Conservation (phyloP, 2,329 filamentous ascomycete genomes). For the Penicillium sp. region DNA sequence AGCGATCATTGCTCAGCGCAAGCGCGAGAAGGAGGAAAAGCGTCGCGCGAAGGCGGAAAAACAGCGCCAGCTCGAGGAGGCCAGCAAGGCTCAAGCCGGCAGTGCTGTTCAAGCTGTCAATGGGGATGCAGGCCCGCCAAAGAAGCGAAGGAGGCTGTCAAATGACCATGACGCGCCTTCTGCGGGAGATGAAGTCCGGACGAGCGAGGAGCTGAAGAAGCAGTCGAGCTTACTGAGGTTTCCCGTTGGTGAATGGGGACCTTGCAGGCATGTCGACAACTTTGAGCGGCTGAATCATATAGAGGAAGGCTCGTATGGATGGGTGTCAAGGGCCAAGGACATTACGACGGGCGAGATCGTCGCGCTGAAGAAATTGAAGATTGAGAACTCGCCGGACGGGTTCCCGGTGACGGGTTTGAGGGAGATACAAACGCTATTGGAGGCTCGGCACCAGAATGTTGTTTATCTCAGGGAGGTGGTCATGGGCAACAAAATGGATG, state of each 20-base stretch:
- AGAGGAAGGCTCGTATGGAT: conserved; percentile 95
- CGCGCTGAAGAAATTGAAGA: conserved; percentile 90
- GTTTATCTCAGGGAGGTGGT: conserved; percentile 83
- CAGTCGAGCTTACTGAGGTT: conserved; percentile 70
- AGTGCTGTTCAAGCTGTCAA: conserved; percentile 23
- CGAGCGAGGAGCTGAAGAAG: conserved; percentile 24
- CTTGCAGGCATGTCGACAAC: conserved; percentile 76
- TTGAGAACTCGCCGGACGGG: conserved; percentile 76
- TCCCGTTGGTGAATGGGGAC: conserved; percentile 66
- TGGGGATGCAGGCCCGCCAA: conserved; percentile 48
- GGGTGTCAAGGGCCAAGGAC: conserved; percentile 83
- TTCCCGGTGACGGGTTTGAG: conserved; percentile 89
- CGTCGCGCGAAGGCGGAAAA: conserved; percentile 81
- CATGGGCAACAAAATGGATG: conserved; percentile 64
- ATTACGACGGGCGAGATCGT: conserved; percentile 75
- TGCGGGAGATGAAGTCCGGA: conserved; percentile 24
- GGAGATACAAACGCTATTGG: conserved; percentile 88
- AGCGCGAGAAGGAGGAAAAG: conserved; percentile 85
- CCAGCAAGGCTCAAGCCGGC: conserved; percentile 41
- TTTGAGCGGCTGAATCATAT: conserved; percentile 96
- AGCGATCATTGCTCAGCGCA: conserved; percentile 66
- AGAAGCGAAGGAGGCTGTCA: conserved; percentile 65
- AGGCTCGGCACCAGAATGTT: conserved; percentile 79
- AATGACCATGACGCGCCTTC: conserved; percentile 41
- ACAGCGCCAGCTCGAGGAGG: conserved; percentile 66